Conservation (phyloP, 2,329 filamentous ascomycete species). For the Claviceps sp. region DNA sequence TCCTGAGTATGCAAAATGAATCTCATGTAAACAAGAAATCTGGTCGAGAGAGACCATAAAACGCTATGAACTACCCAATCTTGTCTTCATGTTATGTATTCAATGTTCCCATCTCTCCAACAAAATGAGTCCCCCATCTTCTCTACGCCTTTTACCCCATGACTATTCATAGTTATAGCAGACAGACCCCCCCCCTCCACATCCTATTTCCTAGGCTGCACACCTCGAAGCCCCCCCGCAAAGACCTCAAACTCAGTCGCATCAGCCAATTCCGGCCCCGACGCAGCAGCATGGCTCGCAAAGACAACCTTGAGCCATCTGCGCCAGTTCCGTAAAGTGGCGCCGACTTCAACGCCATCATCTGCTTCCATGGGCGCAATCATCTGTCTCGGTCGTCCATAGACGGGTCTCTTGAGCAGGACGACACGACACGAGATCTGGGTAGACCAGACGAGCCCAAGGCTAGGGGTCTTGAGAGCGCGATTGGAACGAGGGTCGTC, state of each 20-base stretch:
- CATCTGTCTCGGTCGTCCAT: conserved; percentile 23
- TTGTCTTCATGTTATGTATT: no score
- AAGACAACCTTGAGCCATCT: conserved; percentile 85
- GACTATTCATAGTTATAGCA: no score
- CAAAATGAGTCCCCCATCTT: no score
- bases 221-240: conserved; percentile 43
- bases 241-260: conserved; percentile 65
- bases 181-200: no score
- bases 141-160: no score
- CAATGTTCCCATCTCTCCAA: no score
- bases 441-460: conserved; percentile 84
- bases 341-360: conserved; percentile 26
- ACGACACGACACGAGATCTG: conserved; percentile 76
- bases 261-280: conserved; percentile 31
- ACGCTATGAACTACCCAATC: no score
- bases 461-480: conserved; percentile 64
- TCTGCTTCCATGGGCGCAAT: conserved; percentile 23
- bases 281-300: conserved; percentile 55
- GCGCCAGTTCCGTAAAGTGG: conserved; percentile 46
- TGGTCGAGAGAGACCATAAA: no score
- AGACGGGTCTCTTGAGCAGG: conserved; percentile 57
- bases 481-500: conserved; percentile 41
- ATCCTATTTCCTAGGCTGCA: conserved; percentile 5
- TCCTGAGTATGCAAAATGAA: no score
- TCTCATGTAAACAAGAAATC: no score